Percentiles rank a stretch among this genome's conserved stretches.
Conservation (phyloP, 140 eudicot species). For the Flaveria floridana region DNA sequence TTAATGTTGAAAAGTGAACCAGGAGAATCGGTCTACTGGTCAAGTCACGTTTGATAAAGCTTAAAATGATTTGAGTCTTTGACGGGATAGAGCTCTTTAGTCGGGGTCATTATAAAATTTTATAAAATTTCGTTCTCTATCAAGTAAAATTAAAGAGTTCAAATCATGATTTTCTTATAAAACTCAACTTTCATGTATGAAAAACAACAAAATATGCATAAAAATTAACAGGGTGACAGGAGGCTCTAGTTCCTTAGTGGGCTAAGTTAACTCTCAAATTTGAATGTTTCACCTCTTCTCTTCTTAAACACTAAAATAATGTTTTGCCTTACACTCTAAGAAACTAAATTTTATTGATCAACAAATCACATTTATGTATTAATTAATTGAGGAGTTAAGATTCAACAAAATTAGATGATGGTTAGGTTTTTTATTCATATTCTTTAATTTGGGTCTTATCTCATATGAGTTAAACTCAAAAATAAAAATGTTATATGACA, state of each 20-base stretch:
- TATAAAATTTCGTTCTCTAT: too few relatives aligned
- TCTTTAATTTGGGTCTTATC: too few relatives aligned
- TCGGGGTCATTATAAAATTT: too few relatives aligned
- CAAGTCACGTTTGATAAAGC: background rate
- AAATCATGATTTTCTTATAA: too few relatives aligned
- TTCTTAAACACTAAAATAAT: too few relatives aligned
- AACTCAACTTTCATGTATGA: too few relatives aligned
- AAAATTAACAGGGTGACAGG: too few relatives aligned
- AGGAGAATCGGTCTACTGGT: background rate
- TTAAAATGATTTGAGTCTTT: background rate
- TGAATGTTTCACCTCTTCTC: background rate
- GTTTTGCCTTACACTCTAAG: too few relatives aligned
- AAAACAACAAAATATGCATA: too few relatives aligned
- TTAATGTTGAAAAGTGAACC: slow-evolving; percentile 2
- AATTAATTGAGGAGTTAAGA: background rate
- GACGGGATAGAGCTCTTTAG: too few relatives aligned
- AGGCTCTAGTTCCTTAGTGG: too few relatives aligned
- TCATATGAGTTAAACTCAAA: background rate
- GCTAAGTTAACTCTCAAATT: background rate
- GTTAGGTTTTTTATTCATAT: background rate
- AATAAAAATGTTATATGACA: background rate
- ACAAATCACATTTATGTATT: background rate
- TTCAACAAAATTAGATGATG: background rate
- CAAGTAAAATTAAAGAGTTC: too few relatives aligned
- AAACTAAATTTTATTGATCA: background rate